Conservation (phyloP, 2,329 filamentous ascomycete species). For the Arachnomyces sp. region DNA sequence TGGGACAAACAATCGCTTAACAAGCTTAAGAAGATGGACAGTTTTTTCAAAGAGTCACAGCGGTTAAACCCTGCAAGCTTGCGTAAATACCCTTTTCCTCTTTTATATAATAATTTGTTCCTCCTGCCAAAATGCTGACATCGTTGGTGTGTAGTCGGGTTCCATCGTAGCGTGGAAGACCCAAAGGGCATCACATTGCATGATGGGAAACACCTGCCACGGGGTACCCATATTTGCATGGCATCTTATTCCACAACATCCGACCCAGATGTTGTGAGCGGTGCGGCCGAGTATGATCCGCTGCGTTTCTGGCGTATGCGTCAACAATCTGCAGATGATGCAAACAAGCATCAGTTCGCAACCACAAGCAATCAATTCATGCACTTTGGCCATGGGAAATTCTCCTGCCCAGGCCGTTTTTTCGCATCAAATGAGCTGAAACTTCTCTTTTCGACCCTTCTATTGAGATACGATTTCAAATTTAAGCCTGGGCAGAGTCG, state of each 20-base stretch:
- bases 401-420: slow-evolving; percentile 27
- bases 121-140: neutral
- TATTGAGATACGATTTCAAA: slow-evolving; percentile 22
- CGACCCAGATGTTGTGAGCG: slow-evolving; percentile 10
- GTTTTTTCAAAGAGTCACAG: slow-evolving; percentile 18
- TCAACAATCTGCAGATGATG: slow-evolving; percentile 8
- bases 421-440: slow-evolving; percentile 25
- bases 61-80: slow-evolving; percentile 13
- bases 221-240: slow-evolving; percentile 11
- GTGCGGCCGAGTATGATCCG: slow-evolving; percentile 18
- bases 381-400: slow-evolving; percentile 24
- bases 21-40: slow-evolving; percentile 15
- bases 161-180: slow-evolving; percentile 13
- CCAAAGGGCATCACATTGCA: slow-evolving; percentile 15
- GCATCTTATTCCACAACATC: slow-evolving; percentile 12
- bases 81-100: slow-evolving; percentile 9
- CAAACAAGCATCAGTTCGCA: slow-evolving; percentile 12
- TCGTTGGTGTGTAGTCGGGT: slow-evolving; percentile 7
- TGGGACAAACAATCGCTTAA: slow-evolving; percentile 9
- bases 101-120: slow-evolving; percentile 1
- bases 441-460: slow-evolving; percentile 20
- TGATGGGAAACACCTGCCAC: slow-evolving; percentile 14
- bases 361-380: slow-evolving; percentile 14
- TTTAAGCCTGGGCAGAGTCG: slow-evolving; percentile 11
- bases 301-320: slow-evolving; percentile 16